A percentile compares a stretch with the other conserved stretches of the same genome.
Conservation (phyloP, 352 stramenopile genomes). For the Globisporangium polare region DNA sequence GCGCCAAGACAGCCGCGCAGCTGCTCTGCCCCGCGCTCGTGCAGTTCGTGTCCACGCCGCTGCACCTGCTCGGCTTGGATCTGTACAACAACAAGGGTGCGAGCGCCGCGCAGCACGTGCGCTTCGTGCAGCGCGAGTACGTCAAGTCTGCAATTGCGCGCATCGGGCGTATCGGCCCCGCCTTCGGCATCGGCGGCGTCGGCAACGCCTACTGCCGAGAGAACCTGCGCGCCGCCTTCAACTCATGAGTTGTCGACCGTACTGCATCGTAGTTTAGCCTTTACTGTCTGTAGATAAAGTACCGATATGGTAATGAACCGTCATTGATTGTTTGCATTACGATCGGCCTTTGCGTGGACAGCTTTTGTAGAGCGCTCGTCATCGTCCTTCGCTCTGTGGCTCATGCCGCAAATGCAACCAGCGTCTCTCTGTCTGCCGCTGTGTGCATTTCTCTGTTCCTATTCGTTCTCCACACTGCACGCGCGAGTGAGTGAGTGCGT, state of each 20-base stretch:
- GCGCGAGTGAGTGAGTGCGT: not conserved
- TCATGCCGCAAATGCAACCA: not conserved
- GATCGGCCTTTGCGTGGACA: not conserved
- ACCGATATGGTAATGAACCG: not conserved
- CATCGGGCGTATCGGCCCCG: constrained; percentile 84
- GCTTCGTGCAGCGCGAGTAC: constrained; percentile 81
- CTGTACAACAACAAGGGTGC: constrained; percentile 81
- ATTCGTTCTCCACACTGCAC: constrained; percentile 11
- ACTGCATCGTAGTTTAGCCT: not conserved
- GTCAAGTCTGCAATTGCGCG: constrained; percentile 79
- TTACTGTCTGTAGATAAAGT: not conserved
- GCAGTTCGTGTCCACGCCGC: constrained; percentile 86
- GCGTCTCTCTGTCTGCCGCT: not conserved
- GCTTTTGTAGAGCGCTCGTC: not conserved
- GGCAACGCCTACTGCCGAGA: constrained; percentile 77
- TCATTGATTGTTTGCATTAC: not conserved
- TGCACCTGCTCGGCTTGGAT: constrained; percentile 87
- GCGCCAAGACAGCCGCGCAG: constrained; percentile 66
- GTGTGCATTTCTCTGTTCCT: constrained; percentile 12
- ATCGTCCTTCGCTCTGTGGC: not conserved
- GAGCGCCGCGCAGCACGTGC: constrained; percentile 25
- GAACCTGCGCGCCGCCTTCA: constrained; percentile 33
- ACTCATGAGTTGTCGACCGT: constrained; percentile 16
- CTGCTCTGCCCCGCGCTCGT: constrained; percentile 79
- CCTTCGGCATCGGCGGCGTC: constrained; percentile 87